These are phyloP conservation scores for Calonectria henricotiae DNA, from an alignment of 2,329 filamentous ascomycete species.

Conservation along the genomic window DNA sequence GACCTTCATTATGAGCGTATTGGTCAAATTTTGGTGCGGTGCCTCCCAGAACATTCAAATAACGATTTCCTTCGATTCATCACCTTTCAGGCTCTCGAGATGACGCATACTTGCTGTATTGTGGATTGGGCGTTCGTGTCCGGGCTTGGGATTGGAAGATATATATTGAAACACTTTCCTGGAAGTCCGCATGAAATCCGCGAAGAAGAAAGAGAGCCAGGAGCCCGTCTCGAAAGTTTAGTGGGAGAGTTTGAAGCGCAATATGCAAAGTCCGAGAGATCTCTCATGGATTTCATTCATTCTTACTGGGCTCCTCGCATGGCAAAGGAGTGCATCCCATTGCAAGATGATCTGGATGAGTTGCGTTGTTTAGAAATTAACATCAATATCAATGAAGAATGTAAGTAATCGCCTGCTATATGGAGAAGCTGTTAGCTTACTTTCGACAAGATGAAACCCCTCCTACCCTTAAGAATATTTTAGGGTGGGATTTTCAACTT, in stretches of 20 bases:
- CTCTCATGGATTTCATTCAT: conserved; percentile 4
- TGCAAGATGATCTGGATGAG: neutral
- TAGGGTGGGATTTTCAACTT: neutral
- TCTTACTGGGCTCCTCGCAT: conserved; percentile 5
- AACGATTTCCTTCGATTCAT: neutral
- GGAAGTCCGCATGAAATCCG: conserved; percentile 13
- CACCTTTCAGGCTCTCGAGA: conserved; percentile 28
- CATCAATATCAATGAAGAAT: neutral
- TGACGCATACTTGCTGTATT: conserved; percentile 30
- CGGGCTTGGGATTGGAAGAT: fast-evolving
- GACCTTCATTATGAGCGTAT: too few relatives aligned
- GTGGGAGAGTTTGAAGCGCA: neutral
- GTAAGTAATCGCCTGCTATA: neutral
- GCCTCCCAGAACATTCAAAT: neutral
- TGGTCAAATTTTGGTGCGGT: neutral
- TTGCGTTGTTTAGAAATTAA: neutral
- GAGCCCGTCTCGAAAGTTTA: conserved; percentile 1
- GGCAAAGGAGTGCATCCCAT: conserved; percentile 23
- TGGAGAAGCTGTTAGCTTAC: neutral
- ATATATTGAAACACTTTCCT: neutral
- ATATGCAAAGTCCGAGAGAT: neutral
- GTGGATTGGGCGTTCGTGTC: fast-evolving
- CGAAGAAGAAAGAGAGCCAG: conserved; percentile 7
- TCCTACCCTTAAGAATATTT: fast-evolving
- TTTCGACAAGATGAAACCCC: conserved; percentile 2